A percentile compares a stretch with the other conserved stretches of the same genome.
Conservation (phyloP, 192 early-diverging fungal genomes). For the Coemansia sp. region DNA sequence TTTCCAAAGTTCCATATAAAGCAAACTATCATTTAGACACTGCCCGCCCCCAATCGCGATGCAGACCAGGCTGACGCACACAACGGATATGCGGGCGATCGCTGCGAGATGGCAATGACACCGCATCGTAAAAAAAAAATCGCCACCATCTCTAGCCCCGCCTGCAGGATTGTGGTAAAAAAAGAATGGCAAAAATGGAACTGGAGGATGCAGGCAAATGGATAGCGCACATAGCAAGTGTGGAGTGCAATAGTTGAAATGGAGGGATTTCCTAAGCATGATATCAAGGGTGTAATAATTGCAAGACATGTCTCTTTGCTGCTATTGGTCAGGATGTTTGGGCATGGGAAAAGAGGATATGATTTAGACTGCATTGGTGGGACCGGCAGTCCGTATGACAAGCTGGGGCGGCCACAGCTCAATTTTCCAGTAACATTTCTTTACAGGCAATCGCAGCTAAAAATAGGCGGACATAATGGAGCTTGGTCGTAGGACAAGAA, state of each 20-base stretch:
- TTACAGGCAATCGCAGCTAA: background rate
- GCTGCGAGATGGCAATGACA: constrained; percentile 2
- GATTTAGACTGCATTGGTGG: background rate
- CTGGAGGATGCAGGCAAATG: background rate
- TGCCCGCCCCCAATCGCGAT: background rate
- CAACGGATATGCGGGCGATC: background rate
- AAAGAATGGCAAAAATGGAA: background rate
- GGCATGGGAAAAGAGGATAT: background rate
- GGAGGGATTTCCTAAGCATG: background rate
- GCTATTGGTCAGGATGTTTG: background rate
- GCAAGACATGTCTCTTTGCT: background rate
- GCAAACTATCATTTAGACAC: background rate
- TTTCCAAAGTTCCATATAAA: background rate
- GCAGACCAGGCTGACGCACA: background rate
- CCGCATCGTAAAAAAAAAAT: background rate
- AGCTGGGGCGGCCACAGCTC: background rate
- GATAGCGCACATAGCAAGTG: background rate
- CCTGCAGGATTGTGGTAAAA: background rate
- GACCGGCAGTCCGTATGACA: background rate
- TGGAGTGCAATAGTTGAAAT: background rate
- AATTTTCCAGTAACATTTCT: background rate
- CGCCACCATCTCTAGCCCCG: background rate
- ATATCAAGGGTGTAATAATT: background rate
- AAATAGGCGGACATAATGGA: background rate
- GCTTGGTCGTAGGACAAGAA: background rate